Conservation (phyloP, 768 basidiomycete species). For the Mycena albidolilacea region DNA sequence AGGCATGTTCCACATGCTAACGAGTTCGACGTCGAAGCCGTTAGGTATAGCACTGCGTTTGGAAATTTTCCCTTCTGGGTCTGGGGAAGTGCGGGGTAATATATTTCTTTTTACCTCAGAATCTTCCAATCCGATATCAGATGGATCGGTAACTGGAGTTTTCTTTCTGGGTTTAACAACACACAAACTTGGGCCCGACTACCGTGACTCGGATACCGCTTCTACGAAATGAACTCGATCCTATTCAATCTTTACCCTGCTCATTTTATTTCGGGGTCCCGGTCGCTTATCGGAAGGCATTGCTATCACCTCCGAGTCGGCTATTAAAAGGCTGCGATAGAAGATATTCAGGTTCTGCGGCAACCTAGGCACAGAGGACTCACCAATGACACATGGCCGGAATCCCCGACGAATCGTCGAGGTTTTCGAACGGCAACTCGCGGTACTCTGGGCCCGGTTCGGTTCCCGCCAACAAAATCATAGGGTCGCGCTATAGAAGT, state of each 20-base stretch:
- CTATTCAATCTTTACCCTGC: not conserved
- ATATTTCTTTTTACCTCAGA: conserved; percentile 1
- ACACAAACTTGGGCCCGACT: not conserved
- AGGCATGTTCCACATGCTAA: not conserved
- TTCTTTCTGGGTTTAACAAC: not conserved
- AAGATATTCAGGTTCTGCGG: conserved; percentile 12
- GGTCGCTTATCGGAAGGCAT: not conserved
- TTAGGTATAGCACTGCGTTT: no score
- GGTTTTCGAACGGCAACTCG: conserved; percentile 12
- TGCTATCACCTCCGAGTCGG: conserved; percentile 7
- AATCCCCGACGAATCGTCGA: conserved; percentile 30
- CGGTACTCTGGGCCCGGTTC: conserved; percentile 16
- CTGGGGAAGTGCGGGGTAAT: not conserved
- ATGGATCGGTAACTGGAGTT: not conserved
- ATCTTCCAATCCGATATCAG: not conserved
- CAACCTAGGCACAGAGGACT: not conserved
- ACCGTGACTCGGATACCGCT: not conserved
- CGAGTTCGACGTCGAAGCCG: not conserved
- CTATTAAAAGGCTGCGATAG: conserved; percentile 2
- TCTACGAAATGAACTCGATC: not conserved
- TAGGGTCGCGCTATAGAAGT: conserved; percentile 11
- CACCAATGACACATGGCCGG: conserved; percentile 10
- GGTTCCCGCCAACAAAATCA: conserved; percentile 1
- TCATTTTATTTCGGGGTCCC: not conserved
- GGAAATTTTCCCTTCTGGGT: no score